phyloP scores from a whole-genome alignment of 352 stramenopile genomes.

The Pythium biforme region DNA sequence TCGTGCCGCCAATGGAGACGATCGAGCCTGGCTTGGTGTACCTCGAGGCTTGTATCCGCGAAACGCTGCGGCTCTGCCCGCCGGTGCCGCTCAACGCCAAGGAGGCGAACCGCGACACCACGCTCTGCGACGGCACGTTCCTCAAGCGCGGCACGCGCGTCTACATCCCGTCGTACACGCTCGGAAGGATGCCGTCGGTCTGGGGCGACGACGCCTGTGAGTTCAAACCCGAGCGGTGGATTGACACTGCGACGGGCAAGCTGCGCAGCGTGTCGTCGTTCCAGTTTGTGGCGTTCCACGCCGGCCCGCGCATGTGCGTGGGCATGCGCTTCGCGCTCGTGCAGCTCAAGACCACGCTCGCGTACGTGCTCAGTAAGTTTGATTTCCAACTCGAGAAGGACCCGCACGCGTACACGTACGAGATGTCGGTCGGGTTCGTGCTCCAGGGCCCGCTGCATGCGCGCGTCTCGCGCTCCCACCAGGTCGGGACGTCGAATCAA shows the following conservation, averaged over 20 bases:
- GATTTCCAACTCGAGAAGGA: conserved; percentile 17
- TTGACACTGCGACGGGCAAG: conserved; percentile 17
- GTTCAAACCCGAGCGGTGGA: conserved; percentile 39
- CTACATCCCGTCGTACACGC: conserved; percentile 34
- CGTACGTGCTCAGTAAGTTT: conserved; percentile 26
- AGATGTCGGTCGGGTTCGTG: conserved; percentile 7
- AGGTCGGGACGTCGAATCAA: neutral
- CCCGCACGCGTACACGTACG: conserved; percentile 19
- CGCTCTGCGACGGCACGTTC: conserved; percentile 37
- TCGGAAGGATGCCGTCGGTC: conserved; percentile 27
- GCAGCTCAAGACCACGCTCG: conserved; percentile 31
- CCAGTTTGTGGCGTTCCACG: conserved; percentile 48
- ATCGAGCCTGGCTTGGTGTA: conserved; percentile 15
- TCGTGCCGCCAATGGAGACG: conserved; percentile 17
- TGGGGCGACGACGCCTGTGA: conserved; percentile 35
- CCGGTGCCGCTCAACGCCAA: conserved; percentile 37
- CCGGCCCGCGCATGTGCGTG: conserved; percentile 40
- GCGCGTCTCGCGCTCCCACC: neutral
- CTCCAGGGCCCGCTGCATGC: conserved; percentile 14
- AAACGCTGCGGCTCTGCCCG: conserved; percentile 40
- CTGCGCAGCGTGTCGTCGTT: conserved; percentile 29
- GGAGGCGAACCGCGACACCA: conserved; percentile 30
- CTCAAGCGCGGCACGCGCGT: conserved; percentile 30
- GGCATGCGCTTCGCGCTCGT: conserved; percentile 42
- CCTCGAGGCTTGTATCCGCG: conserved; percentile 29